Conservation (phyloP, 2,329 filamentous ascomycete species). For the Talaromyces atroroseus region DNA sequence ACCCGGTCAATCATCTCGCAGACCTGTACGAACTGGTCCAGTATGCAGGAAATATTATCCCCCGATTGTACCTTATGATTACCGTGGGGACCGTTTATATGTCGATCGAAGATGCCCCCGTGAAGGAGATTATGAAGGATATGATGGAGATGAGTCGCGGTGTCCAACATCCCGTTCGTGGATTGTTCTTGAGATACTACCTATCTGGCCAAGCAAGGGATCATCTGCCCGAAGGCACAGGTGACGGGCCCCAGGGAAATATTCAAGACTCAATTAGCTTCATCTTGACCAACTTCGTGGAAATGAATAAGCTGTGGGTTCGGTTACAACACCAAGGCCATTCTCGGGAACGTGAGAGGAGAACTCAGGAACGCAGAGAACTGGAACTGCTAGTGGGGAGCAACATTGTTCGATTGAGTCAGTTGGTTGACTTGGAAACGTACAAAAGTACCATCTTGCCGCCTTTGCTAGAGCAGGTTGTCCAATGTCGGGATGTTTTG, state of each 20-base stretch:
- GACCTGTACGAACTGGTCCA: constrained; percentile 97
- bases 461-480: constrained; percentile 89
- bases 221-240: constrained; percentile 70
- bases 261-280: constrained; percentile 97
- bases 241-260: constrained; percentile 91
- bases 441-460: constrained; percentile 89
- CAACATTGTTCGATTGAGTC: constrained; percentile 90
- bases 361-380: constrained; percentile 91
- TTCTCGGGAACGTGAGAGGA: constrained; percentile 85
- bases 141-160: constrained; percentile 99
- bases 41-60: constrained; percentile 96
- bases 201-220: constrained; percentile 92
- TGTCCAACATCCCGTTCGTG: constrained; percentile 93
- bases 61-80: constrained; percentile 96
- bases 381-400: constrained; percentile 92
- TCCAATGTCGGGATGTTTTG: constrained; percentile 93
- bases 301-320: constrained; percentile 99
- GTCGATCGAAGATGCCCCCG: constrained; percentile 94
- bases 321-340: constrained; percentile 95
- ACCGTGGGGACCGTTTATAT: constrained; percentile 99
- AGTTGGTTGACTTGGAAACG: constrained; percentile 87
- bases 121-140: constrained; percentile 99
- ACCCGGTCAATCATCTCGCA: constrained; percentile 95
- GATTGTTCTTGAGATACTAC: constrained; percentile 93
- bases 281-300: constrained; percentile 95